A percentile compares a stretch with the other conserved stretches of the same genome.
Evolutionary conservation across 2,329 filamentous ascomycete genomes (phyloP).

Genomic region (Colletotrichum agaves): DNA sequence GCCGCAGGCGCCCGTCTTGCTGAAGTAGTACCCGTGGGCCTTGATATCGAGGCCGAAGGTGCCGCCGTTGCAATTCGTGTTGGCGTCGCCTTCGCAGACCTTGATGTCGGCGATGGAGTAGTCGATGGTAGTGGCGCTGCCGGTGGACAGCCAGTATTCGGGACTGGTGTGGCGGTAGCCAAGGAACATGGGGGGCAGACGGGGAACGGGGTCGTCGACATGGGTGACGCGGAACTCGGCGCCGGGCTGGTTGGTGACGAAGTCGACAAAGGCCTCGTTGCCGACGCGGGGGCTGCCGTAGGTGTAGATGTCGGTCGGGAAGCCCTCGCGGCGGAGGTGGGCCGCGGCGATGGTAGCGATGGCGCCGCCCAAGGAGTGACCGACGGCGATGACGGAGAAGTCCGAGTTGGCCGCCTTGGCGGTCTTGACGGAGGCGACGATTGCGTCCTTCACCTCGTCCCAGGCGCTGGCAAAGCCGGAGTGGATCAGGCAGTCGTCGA

Average conservation of each 20-base stretch:
- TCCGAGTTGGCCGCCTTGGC: slow-evolving; percentile 59
- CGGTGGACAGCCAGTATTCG: slow-evolving; percentile 71
- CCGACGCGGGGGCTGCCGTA: slow-evolving; percentile 76
- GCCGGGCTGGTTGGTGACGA: slow-evolving; percentile 63
- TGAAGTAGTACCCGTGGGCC: slow-evolving; percentile 63
- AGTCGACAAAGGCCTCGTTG: slow-evolving; percentile 64
- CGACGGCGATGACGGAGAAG: slow-evolving; percentile 68
- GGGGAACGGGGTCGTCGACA: slow-evolving; percentile 72
- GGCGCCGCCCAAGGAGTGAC: slow-evolving; percentile 76
- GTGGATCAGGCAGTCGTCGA: slow-evolving; percentile 62
- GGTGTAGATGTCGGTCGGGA: slow-evolving; percentile 67
- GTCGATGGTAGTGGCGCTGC: slow-evolving; percentile 45
- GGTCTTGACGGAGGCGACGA: slow-evolving; percentile 55
- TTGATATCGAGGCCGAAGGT: slow-evolving; percentile 55
- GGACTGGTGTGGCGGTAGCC: slow-evolving; percentile 75
- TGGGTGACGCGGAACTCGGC: slow-evolving; percentile 74
- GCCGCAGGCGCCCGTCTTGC: slow-evolving; percentile 53
- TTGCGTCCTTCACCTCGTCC: slow-evolving; percentile 59
- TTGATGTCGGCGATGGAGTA: slow-evolving; percentile 54
- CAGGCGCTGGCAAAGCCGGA: slow-evolving; percentile 70
- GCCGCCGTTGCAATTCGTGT: slow-evolving; percentile 62
- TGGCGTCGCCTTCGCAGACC: slow-evolving; percentile 61
- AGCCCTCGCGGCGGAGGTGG: slow-evolving; percentile 61
- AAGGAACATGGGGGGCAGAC: slow-evolving; percentile 69
- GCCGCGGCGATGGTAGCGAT: slow-evolving; percentile 70